Evolutionary conservation across 1,284 basidiomycete genomes (phyloP), one percentile per base, ranked within the genome.

Genomic region (Stereum hirsutum): DNA sequence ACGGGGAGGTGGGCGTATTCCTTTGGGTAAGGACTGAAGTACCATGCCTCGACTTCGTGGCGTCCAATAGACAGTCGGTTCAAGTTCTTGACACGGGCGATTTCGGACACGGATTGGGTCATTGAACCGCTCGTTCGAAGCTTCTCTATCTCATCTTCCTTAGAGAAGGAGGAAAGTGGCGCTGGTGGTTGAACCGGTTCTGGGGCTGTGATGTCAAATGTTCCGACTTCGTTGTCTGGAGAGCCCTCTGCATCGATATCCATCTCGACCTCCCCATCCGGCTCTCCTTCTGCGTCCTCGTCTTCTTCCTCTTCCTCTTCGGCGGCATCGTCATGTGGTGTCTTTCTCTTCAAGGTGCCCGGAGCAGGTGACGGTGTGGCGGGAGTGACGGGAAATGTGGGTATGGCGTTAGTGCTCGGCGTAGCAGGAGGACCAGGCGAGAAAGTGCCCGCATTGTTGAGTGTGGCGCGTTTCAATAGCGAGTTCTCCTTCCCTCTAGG

Each of bases 71-170:
- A 92, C 37, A 99, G 76, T 50, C 89, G 83, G 66, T 99, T 96
- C 52, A 99, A 72, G 62, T 99, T 99, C 74, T 99, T 99, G 56
- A 99, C 96, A 32, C 96, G 81, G 12, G 95, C 89, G 49, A 99
- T 86, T 66, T 99, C 96, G 45, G 90, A 94, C 49, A 97, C 88
- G 36, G 90, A 92, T 66, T 99, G 96, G 0, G 95, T 99, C 95
- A 99, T 99, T 25, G 92, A 96, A 11, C 96, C 96, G 4, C 90
- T 92, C 14, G 94, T 97, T 27, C 96, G 83, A 14, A 99, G 76
- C 64, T 97, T 98, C 68, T 99, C 95, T 53, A 99, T 98, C 63
- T 99, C 96, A 61, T 96, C 88, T 63, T 96, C 89, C 63, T 99
- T 99, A 62, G 89, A 96, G 57, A 90, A 88, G 44, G 69, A 60